Base-by-base conservation (phyloP, 2,329 filamentous ascomycete genomes). In the Dactylellina parvicollis region DNA sequence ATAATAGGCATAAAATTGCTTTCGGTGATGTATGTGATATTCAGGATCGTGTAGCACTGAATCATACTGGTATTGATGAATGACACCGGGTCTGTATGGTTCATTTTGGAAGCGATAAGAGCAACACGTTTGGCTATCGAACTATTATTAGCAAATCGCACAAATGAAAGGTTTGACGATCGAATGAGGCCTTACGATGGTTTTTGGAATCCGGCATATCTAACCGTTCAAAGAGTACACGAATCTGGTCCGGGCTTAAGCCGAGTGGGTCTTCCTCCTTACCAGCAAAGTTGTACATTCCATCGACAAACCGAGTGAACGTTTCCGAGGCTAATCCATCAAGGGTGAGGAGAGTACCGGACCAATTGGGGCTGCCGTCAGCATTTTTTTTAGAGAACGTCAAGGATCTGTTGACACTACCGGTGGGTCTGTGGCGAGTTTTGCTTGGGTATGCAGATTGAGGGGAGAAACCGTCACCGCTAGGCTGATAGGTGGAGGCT, bases 371-470 rank as follows among this genome's bases (percentile, higher is more conserved):
- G 14, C 67, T 72, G 1, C 67, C 67, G n/a, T 72, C 67, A 10
- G 57, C 38, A 24, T 72, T 72, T n/a, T 72, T 72, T 18, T 65
- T 64, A 0, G 67, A 59, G 47, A 72, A 72, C 3, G 67, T 72
- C 12, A 65, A 30, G 1, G 67, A 72, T 47, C 67, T 52, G 34
- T 49, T 72, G 2, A 72, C 67, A 44, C 67, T 72, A 2, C 42
- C 50, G 1, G 46, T 34, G 1, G 59, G 38, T 26, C 50, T 59
- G n/a, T 72, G 67, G 7, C 49, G 24, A 28, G 50, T 67, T 2
- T n/a, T 16, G 0, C 38, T 34, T 7, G 57, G 42, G 12, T 50
- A 64, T 1, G 36, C 26, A 3, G 57, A 24, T 30, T 64, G 67
- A 0, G 59, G 32, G 10, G 50, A 44, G 10, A 44, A 3, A 22